Conservation (phyloP, 2,329 filamentous ascomycete genomes). For the Plectosphaerella plurivora region DNA sequence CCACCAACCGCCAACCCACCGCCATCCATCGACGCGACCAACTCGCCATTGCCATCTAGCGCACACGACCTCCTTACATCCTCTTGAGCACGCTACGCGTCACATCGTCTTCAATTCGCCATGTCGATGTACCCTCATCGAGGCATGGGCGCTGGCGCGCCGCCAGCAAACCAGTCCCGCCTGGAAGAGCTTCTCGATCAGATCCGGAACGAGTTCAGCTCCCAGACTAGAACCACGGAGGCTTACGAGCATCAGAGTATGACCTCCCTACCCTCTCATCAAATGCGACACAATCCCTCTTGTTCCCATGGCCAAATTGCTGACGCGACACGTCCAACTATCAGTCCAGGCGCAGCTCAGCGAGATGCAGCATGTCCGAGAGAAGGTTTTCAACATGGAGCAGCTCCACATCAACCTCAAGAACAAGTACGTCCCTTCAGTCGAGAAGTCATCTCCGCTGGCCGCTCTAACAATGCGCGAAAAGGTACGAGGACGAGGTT, state of each 20-base stretch:
- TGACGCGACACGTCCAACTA: slow-evolving; percentile 18
- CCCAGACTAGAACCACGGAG: slow-evolving; percentile 72
- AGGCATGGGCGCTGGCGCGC: slow-evolving; percentile 65
- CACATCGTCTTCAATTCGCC: slow-evolving; percentile 3
- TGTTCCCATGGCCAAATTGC: slow-evolving; percentile 2
- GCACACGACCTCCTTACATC: not conserved
- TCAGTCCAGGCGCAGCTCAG: slow-evolving; percentile 85
- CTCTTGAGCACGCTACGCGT: not conserved
- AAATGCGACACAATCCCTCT: not conserved
- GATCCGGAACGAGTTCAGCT: slow-evolving; percentile 87
- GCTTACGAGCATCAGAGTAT: slow-evolving; percentile 92
- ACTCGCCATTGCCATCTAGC: not conserved
- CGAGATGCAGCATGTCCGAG: slow-evolving; percentile 90
- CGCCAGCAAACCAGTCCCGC: slow-evolving; percentile 55
- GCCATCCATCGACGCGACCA: not conserved
- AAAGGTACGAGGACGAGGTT: slow-evolving; percentile 94
- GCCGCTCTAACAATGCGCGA: not conserved
- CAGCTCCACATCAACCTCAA: slow-evolving; percentile 85
- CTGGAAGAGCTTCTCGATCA: slow-evolving; percentile 90
- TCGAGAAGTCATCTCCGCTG: too few relatives aligned
- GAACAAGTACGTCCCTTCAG: slow-evolving; percentile 65
- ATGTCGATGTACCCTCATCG: slow-evolving; percentile 91
- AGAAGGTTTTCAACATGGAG: slow-evolving; percentile 91
- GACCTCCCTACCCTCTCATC: not conserved
- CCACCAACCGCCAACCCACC: not conserved